These are phyloP conservation scores for Plasmodium sp. DNA, from an alignment of 169 alveolate genomes.

Conservation along the genomic window DNA sequence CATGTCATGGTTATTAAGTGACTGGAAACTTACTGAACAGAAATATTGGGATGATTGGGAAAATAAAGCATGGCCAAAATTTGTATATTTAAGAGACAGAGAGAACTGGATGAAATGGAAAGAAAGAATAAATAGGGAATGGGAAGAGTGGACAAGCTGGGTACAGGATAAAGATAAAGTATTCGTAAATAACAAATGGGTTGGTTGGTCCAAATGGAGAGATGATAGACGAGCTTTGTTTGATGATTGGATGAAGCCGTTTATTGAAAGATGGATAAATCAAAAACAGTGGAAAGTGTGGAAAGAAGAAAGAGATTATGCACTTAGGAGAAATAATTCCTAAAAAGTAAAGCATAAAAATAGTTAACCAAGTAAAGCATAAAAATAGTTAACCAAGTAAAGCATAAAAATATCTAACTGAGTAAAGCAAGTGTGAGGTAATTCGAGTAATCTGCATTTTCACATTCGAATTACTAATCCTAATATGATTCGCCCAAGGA, in stretches of 20 bases:
- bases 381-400: not conserved
- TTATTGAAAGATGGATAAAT: not conserved
- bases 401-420: not conserved
- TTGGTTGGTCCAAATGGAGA: not conserved
- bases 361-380: not conserved
- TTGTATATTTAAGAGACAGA: not conserved
- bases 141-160: conserved; percentile 4
- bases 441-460: not conserved
- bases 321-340: not conserved
- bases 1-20: not conserved
- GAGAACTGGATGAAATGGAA: conserved; percentile 6
- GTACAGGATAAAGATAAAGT: not conserved
- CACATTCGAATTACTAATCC: not conserved
- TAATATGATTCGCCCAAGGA: not conserved
- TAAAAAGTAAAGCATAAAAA: not conserved
- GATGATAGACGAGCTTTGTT: not conserved
- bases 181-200: conserved; percentile 5
- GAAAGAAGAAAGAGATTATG: conserved; percentile 2
- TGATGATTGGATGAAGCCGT: conserved; percentile 2
- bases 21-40: conserved; percentile 6
- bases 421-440: not conserved
- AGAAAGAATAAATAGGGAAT: not conserved
- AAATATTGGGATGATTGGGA: conserved; percentile 26
- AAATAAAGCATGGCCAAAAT: not conserved
- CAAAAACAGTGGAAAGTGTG: conserved; percentile 13